Evolutionary conservation across 495 filamentous ascomycete species (phyloP).

Genomic region (Tuber microsphaerosporum): DNA sequence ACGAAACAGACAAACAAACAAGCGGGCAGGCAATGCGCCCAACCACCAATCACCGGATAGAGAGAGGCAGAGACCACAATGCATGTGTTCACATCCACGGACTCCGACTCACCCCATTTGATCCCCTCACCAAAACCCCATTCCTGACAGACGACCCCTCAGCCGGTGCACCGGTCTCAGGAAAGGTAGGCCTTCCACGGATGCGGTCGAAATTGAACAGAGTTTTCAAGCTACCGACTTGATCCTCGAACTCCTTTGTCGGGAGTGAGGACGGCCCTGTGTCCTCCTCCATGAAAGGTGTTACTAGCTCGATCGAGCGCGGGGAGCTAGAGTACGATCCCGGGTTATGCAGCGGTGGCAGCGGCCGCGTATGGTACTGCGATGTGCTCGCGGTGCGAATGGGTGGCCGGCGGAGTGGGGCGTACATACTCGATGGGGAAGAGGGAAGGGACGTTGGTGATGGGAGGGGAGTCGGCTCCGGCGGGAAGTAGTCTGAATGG

Average conservation of each 20-base stretch:
- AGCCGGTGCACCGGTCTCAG: not conserved
- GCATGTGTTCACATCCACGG: not conserved
- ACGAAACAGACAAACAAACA: not conserved
- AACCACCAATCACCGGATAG: not conserved
- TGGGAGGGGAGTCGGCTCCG: conserved; percentile 23
- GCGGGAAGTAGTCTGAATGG: conserved; percentile 10
- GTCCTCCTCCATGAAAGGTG: conserved; percentile 25
- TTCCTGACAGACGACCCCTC: not conserved
- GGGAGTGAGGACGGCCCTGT: conserved; percentile 24
- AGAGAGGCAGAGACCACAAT: not conserved
- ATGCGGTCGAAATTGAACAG: conserved; percentile 43
- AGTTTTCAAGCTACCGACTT: conserved; percentile 37
- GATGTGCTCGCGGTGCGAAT: conserved; percentile 9
- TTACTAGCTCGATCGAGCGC: conserved; percentile 42
- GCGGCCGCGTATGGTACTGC: conserved; percentile 37
- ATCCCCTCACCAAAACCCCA: not conserved
- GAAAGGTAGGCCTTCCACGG: conserved; percentile 27
- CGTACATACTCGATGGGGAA: not conserved
- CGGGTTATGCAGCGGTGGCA: conserved; percentile 40
- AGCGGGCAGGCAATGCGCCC: not conserved
- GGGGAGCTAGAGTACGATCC: conserved; percentile 39
- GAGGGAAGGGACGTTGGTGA: conserved; percentile 24
- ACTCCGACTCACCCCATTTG: not conserved
- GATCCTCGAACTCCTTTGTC: conserved; percentile 20
- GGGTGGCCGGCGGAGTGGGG: not conserved